Evolutionary conservation across 1,284 basidiomycete species (phyloP), one percentile per base, ranked within the genome.

Genomic region (Ganoderma lingzhi): DNA sequence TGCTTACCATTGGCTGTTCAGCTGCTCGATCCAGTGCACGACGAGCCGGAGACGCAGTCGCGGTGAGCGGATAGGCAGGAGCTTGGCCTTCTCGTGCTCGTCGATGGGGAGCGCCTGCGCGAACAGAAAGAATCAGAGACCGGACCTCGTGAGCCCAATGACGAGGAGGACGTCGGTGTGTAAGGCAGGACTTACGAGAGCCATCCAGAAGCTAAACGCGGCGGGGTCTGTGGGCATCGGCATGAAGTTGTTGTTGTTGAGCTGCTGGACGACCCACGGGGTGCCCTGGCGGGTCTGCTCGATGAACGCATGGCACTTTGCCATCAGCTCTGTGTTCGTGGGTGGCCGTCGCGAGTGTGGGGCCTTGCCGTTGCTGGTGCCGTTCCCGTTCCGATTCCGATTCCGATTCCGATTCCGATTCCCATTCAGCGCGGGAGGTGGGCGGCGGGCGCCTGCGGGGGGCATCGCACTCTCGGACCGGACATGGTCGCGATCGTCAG

Each of bases 21-120:
- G 82, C 78, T 90, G 88, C 77, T 97, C 95, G 75, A 98, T 96
- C 96, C 96, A 98, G 77, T 96, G 93, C 48, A 95, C 93, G 68
- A 97, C 92, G 74, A 98, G 85, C 69, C 93, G 85, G 62, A 98
- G 82, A 44, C 96, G 86, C 71, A 97, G 83, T 35, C 93, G 87
- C 1, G 93, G 86, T 67, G 91, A 93, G 71, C 93, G 90, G 70
- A 98, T 94, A 2, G 96, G 95, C n/a, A 98, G 83, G n/a, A 98
- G 84, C 74, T 95, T 94, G 23, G 95, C 93, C 81, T 97, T 97
- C 83, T 98, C 96, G 76, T 93, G 88, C 74, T 98, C 96, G 78
- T 97, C 95, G 76, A 98, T 96, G n/a, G 96, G 97, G 71, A 98
- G 90, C 28, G 97, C 85, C 83, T 90, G 65, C 28, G 30, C 9